These are phyloP conservation scores for Tilletia walkeri DNA, from an alignment of 1,284 basidiomycete genomes.

Conservation along the genomic window DNA sequence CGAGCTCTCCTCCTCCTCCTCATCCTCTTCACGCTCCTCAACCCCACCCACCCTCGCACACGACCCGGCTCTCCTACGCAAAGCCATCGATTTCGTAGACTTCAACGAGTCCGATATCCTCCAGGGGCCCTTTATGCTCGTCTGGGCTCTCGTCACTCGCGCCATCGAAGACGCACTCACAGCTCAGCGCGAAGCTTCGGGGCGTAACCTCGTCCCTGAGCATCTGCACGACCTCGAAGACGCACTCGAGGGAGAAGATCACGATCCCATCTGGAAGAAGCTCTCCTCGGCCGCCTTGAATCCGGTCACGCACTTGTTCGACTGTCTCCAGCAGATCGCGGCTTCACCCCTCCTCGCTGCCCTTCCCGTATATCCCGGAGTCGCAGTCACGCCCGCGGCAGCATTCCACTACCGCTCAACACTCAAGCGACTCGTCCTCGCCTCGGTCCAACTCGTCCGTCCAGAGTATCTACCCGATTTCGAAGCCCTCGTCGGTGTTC, in stretches of 20 bases:
- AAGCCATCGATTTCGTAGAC: conserved; percentile 75
- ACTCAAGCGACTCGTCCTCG: conserved; percentile 68
- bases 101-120: conserved; percentile 65
- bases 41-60: conserved; percentile 70
- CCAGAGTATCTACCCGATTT: conserved; percentile 65
- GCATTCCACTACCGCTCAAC: conserved; percentile 77
- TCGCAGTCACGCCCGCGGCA: conserved; percentile 64
- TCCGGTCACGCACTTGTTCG: conserved; percentile 48
- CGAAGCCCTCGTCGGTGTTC: conserved; percentile 70
- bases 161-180: conserved; percentile 2
- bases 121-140: conserved; percentile 11
- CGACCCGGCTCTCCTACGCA: conserved; percentile 66
- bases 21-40: conserved; percentile 67
- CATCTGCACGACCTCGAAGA: conserved; percentile 14
- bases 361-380: conserved; percentile 26
- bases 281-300: conserved; percentile 55
- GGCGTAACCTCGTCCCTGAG: conserved; percentile 3
- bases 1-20: conserved; percentile 67
- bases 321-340: conserved; percentile 44
- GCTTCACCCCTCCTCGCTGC: conserved; percentile 49
- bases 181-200: not conserved
- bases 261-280: conserved; percentile 52
- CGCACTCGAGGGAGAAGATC: conserved; percentile 15
- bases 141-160: conserved; percentile 9
- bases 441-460: conserved; percentile 70